Evolutionary conservation across 2,329 filamentous ascomycete species (phyloP).

Genomic region (Alternaria triticina): DNA sequence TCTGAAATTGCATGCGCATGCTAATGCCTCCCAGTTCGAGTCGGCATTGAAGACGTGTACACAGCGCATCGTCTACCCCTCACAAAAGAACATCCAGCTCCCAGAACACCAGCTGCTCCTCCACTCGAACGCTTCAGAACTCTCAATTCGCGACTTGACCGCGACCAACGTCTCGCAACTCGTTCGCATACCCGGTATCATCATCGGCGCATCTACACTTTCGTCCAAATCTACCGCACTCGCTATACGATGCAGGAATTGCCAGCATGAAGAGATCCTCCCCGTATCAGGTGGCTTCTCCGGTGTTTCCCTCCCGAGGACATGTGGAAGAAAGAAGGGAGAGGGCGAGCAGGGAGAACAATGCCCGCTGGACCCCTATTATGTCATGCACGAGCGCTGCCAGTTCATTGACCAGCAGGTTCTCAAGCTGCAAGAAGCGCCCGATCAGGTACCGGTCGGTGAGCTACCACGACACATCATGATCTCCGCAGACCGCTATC

Average conservation of each 20-base stretch:
- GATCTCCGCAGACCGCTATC: slow-evolving; percentile 93
- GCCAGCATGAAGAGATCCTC: slow-evolving; percentile 73
- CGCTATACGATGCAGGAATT: slow-evolving; percentile 87
- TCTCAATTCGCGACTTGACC: slow-evolving; percentile 92
- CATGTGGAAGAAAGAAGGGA: slow-evolving; percentile 70
- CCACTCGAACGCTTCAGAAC: slow-evolving; percentile 87
- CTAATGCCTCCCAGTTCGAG: slow-evolving; percentile 73
- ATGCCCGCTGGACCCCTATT: slow-evolving; percentile 94
- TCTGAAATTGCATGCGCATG: neutral
- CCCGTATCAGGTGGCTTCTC: slow-evolving; percentile 84
- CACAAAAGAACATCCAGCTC: slow-evolving; percentile 68
- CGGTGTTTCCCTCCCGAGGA: slow-evolving; percentile 81
- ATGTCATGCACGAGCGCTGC: slow-evolving; percentile 91
- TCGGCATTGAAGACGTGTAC: slow-evolving; percentile 88
- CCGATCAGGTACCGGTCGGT: slow-evolving; percentile 95
- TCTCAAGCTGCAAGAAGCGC: slow-evolving; percentile 95
- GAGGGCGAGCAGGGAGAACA: slow-evolving; percentile 72
- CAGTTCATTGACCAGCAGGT: slow-evolving; percentile 98
- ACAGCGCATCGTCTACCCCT: slow-evolving; percentile 89
- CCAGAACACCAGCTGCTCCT: slow-evolving; percentile 94
- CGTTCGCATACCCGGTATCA: slow-evolving; percentile 95
- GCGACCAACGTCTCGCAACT: slow-evolving; percentile 91
- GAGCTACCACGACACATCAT: slow-evolving; percentile 94
- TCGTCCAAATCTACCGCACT: slow-evolving; percentile 93
- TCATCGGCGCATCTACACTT: slow-evolving; percentile 95